A percentile compares a stretch with the other conserved stretches of the same genome.
These are phyloP conservation scores for Neurospora hispaniola DNA, from an alignment of 495 filamentous ascomycete species.

Conservation along the genomic window DNA sequence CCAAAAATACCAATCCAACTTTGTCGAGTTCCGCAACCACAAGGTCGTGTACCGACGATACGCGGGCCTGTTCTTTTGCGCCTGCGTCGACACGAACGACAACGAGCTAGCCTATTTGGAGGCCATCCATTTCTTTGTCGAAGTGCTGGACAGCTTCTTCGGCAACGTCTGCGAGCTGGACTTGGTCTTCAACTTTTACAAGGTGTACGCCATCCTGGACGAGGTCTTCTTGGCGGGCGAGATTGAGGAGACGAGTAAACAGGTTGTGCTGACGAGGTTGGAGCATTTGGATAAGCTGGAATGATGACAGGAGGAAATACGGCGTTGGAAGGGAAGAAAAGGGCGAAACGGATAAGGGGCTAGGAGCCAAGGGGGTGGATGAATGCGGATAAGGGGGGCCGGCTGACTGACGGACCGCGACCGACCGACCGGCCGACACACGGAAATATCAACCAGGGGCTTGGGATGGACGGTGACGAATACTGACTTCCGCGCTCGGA, in stretches of 20 bases:
- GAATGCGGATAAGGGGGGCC: neutral
- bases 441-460: neutral
- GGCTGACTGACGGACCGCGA: neutral
- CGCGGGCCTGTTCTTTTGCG: conserved; percentile 96
- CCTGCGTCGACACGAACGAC: conserved; percentile 97
- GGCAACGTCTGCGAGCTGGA: conserved; percentile 99
- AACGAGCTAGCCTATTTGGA: conserved; percentile 97
- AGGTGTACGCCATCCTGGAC: conserved; percentile 97
- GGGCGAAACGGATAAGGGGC: neutral
- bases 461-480: neutral
- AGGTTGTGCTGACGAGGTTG: conserved; percentile 87
- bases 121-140: conserved; percentile 98
- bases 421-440: neutral
- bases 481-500: neutral
- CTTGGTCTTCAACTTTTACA: conserved; percentile 99
- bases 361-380: neutral
- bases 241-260: conserved; percentile 97
- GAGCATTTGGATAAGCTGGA: conserved; percentile 97
- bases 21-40: conserved; percentile 87
- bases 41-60: conserved; percentile 97
- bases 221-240: conserved; percentile 93
- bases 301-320: conserved; percentile 27
- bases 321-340: neutral
- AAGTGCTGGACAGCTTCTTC: conserved; percentile 96
- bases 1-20: conserved; percentile 99